These are phyloP conservation scores for Aquilaria yunnanensis DNA, from an alignment of 345 rosid species.

Conservation along the genomic window DNA sequence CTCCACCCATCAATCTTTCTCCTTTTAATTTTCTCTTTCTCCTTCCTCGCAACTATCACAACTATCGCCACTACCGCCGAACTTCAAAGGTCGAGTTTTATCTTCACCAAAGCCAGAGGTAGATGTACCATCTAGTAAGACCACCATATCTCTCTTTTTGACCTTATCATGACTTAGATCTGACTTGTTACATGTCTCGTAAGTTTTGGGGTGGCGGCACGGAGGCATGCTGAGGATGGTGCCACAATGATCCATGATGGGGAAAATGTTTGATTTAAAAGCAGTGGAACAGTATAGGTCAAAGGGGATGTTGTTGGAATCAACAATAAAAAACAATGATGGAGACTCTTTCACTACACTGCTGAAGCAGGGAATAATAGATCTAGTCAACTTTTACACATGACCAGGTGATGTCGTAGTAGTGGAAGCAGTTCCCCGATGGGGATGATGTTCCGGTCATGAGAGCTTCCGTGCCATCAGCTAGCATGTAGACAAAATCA, in stretches of 20 bases:
- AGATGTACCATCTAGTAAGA: slow-evolving; percentile 73
- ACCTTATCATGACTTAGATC: neutral
- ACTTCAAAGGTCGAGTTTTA: slow-evolving; percentile 33
- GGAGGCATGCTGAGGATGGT: slow-evolving; percentile 87
- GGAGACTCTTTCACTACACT: slow-evolving; percentile 43
- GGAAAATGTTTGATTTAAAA: slow-evolving; percentile 65
- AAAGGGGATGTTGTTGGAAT: slow-evolving; percentile 58
- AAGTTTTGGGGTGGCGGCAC: slow-evolving; percentile 86
- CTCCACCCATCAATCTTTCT: slow-evolving; percentile 67
- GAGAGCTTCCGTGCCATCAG: no score
- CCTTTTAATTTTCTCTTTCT: slow-evolving; percentile 25
- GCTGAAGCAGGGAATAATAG: slow-evolving; percentile 69
- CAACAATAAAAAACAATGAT: slow-evolving; percentile 47
- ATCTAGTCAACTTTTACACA: slow-evolving; percentile 74
- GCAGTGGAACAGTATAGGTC: slow-evolving; percentile 62
- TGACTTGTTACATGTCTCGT: neutral
- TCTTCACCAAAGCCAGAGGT: slow-evolving; percentile 64
- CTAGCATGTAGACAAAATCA: no score
- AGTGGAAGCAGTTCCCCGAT: no score
- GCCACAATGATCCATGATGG: slow-evolving; percentile 63
- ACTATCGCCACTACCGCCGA: neutral
- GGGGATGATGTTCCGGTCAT: no score
- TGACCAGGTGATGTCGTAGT: no score
- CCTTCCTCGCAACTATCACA: slow-evolving; percentile 31
- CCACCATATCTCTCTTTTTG: neutral